Percentiles rank a stretch among this genome's conserved stretches.
These are phyloP conservation scores for Ammopiptanthus mongolicus DNA, from an alignment of 306 rosid genomes.

Conservation along the genomic window DNA sequence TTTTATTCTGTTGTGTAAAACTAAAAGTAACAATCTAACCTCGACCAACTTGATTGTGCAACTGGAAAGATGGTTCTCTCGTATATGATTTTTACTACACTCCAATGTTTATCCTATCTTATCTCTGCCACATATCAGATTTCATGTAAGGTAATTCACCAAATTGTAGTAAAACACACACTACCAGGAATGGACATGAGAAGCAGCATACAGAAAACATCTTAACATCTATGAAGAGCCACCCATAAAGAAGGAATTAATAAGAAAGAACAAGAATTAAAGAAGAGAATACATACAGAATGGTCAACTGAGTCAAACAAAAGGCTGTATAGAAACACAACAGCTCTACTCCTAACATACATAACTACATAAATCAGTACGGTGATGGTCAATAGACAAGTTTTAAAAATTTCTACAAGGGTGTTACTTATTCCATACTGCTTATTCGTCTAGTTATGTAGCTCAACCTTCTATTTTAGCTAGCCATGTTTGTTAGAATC, in stretches of 20 bases:
- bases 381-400: neutral
- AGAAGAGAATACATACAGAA: neutral
- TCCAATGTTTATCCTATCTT: neutral
- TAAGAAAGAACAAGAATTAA: neutral
- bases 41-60: neutral
- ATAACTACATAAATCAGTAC: neutral
- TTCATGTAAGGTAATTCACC: neutral
- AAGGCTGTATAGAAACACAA: neutral
- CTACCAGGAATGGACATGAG: neutral
- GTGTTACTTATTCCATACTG: neutral
- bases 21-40: neutral
- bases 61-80: neutral
- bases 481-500: neutral
- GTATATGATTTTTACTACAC: neutral
- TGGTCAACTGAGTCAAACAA: neutral
- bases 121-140: neutral
- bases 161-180: neutral
- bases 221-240: neutral
- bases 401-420: neutral
- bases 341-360: neutral
- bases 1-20: neutral
- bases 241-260: neutral
- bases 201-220: neutral
- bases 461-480: neutral
- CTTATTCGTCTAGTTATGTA: neutral